Evolutionary conservation across 495 filamentous ascomycete species (phyloP).

Genomic region (Talaromyces borbonicus): DNA sequence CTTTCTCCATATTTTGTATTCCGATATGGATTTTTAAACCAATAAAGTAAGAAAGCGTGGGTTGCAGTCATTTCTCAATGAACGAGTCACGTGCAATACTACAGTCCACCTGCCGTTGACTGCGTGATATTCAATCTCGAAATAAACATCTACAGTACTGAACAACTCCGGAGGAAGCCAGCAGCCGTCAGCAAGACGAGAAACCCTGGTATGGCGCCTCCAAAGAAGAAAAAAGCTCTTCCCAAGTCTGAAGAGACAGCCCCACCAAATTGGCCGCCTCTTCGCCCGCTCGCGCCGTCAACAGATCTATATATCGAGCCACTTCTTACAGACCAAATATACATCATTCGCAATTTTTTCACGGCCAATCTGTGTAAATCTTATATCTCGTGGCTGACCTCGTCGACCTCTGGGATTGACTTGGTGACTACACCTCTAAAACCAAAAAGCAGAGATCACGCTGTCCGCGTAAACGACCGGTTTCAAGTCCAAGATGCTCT

Average conservation of each 20-base stretch:
- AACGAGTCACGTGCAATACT: too few species aligned
- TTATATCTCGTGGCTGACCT: slow-evolving; percentile 70
- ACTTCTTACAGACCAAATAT: slow-evolving; percentile 57
- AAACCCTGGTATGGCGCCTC: slow-evolving; percentile 9
- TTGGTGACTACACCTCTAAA: slow-evolving; percentile 73
- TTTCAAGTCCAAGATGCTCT: slow-evolving; percentile 69
- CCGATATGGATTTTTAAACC: too few species aligned
- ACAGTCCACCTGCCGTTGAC: too few species aligned
- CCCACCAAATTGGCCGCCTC: slow-evolving; percentile 64
- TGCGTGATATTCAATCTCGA: too few species aligned
- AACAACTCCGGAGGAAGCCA: too few species aligned
- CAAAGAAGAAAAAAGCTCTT: slow-evolving; percentile 9
- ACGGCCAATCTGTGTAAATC: slow-evolving; percentile 69
- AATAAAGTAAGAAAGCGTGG: too few species aligned
- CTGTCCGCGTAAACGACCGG: slow-evolving; percentile 81
- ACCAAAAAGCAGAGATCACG: slow-evolving; percentile 70
- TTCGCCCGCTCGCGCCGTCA: slow-evolving; percentile 62
- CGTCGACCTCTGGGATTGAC: slow-evolving; percentile 40
- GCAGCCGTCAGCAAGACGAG: too few species aligned
- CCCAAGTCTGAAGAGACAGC: slow-evolving; percentile 8
- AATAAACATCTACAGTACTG: too few species aligned
- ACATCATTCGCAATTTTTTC: slow-evolving; percentile 69
- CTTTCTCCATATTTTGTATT: too few species aligned
- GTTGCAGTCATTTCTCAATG: too few species aligned
- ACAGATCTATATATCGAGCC: slow-evolving; percentile 50